phyloP scores from a whole-genome alignment of 192 early-diverging fungal genomes.

The Chytriomyces sp. region DNA sequence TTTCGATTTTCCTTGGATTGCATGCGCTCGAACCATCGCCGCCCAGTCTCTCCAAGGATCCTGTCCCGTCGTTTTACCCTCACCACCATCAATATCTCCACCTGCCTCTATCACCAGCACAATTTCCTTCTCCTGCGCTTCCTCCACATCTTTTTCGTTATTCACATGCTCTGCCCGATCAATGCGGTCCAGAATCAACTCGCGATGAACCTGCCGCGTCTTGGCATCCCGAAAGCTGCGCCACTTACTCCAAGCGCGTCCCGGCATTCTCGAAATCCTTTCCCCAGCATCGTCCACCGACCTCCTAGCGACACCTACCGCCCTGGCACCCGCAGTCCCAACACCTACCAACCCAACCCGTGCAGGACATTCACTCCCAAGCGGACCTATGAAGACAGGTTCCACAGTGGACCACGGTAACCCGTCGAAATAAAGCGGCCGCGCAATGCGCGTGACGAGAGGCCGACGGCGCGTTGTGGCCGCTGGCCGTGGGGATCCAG shows the following conservation, averaged over 20 bases:
- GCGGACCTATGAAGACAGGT: background rate
- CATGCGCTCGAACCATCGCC: background rate
- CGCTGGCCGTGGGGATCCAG: background rate
- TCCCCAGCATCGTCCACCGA: background rate
- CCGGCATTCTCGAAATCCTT: background rate
- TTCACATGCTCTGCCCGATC: background rate
- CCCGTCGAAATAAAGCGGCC: conserved; percentile 10
- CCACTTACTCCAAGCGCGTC: background rate
- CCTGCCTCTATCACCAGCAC: background rate
- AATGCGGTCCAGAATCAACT: conserved; percentile 3
- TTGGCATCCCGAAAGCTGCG: background rate
- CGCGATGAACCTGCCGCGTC: background rate
- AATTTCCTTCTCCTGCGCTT: background rate
- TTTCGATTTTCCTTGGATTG: background rate
- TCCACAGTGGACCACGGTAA: background rate
- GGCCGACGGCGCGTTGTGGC: background rate
- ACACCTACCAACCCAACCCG: too few species aligned
- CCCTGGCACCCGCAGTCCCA: background rate
- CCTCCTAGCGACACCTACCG: background rate
- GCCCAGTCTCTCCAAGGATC: background rate
- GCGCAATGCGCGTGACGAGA: conserved; percentile 10
- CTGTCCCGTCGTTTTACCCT: background rate
- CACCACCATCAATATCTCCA: background rate
- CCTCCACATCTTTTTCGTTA: background rate
- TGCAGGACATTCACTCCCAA: background rate